phyloP scores from a whole-genome alignment of 352 stramenopile genomes.

The Thalassiosira hispida region DNA sequence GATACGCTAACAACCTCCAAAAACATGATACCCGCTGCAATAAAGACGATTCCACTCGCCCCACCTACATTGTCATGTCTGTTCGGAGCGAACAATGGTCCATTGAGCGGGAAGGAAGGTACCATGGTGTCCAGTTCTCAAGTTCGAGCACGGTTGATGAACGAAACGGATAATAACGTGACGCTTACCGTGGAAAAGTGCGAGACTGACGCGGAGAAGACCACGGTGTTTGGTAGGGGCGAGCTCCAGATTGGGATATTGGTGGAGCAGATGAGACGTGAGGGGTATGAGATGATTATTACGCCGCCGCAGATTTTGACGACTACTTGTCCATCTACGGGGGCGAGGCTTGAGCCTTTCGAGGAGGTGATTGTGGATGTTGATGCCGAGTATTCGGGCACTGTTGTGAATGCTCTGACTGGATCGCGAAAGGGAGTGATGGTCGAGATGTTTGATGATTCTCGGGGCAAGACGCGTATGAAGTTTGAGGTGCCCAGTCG shows the following conservation, averaged over 20 bases:
- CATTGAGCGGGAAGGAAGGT: constrained; percentile 93
- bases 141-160: constrained; percentile 92
- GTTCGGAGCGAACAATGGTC: constrained; percentile 97
- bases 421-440: constrained; percentile 80
- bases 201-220: constrained; percentile 87
- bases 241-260: constrained; percentile 98
- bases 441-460: constrained; percentile 87
- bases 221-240: constrained; percentile 94
- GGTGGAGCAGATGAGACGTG: constrained; percentile 97
- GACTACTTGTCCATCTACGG: constrained; percentile 87
- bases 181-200: constrained; percentile 92
- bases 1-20: constrained; percentile 76
- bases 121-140: constrained; percentile 88
- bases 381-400: constrained; percentile 93
- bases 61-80: constrained; percentile 98
- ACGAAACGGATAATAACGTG: constrained; percentile 98
- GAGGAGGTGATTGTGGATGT: constrained; percentile 96
- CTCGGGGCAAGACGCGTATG: constrained; percentile 88
- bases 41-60: constrained; percentile 93
- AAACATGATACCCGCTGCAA: constrained; percentile 78
- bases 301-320: constrained; percentile 96
- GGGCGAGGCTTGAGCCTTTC: constrained; percentile 83
- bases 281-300: constrained; percentile 98
- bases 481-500: constrained; percentile 95
- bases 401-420: constrained; percentile 92